These are phyloP conservation scores for Starmera stellimalicola DNA, from an alignment of 1,139 yeast species.

Conservation along the genomic window DNA sequence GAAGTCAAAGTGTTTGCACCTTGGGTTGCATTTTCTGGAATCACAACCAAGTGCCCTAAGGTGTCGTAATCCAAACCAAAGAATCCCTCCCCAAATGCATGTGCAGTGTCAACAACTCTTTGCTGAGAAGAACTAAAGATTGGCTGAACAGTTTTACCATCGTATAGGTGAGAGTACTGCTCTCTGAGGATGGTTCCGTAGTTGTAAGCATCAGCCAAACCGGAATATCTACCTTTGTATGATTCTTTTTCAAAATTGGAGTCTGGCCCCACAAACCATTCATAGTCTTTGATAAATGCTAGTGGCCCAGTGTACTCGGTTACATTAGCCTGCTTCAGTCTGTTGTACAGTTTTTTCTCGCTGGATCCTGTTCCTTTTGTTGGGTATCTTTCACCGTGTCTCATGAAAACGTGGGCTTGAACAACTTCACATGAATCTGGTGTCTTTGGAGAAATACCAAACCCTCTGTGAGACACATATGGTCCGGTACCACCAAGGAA, in stretches of 20 bases:
- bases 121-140: slow-evolving; percentile 29
- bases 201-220: slow-evolving; percentile 16
- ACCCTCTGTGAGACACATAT: slow-evolving; percentile 30
- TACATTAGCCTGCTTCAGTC: slow-evolving; percentile 19
- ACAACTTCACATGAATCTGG: slow-evolving; percentile 49
- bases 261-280: slow-evolving; percentile 19
- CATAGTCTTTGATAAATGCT: slow-evolving; percentile 28
- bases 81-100: slow-evolving; percentile 32
- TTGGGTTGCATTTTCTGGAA: slow-evolving; percentile 25
- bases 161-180: slow-evolving; percentile 28
- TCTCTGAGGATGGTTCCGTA: slow-evolving; percentile 24
- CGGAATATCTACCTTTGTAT: slow-evolving; percentile 25
- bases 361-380: slow-evolving; percentile 23
- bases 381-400: slow-evolving; percentile 77
- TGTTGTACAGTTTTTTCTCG: slow-evolving; percentile 13
- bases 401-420: slow-evolving; percentile 53
- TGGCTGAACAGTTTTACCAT: slow-evolving; percentile 24
- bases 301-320: slow-evolving; percentile 24
- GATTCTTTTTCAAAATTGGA: slow-evolving; percentile 21
- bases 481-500: slow-evolving; percentile 38
- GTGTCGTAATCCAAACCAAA: slow-evolving; percentile 27
- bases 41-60: slow-evolving; percentile 25
- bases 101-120: slow-evolving; percentile 30
- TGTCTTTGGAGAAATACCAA: slow-evolving; percentile 30
- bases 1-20: slow-evolving; percentile 36